A percentile compares a stretch with the other conserved stretches of the same genome.
Conservation (phyloP, 2,329 filamentous ascomycete genomes). For the Dactylellina haptotyla region DNA sequence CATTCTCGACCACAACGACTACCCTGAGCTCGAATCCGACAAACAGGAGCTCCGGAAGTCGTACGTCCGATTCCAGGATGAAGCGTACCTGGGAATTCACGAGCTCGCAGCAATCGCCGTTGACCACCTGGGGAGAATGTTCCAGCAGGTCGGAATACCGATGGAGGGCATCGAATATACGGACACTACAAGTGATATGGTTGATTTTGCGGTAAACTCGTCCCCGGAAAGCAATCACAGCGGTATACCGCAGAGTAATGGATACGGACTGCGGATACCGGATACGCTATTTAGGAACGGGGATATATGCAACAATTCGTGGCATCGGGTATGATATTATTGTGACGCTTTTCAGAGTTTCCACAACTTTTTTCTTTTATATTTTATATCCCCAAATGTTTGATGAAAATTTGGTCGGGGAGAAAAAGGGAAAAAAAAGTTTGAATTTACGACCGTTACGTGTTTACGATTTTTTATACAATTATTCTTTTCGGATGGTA, state of each 20-base stretch:
- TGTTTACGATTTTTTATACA: too few relatives aligned
- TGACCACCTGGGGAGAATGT: constrained; percentile 40
- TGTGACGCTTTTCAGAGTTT: neutral
- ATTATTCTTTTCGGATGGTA: too few relatives aligned
- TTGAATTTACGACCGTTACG: too few relatives aligned
- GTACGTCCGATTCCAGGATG: constrained; percentile 43
- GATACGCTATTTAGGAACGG: constrained; percentile 48
- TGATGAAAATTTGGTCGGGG: neutral
- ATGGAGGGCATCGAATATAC: constrained; percentile 44
- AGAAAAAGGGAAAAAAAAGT: too few relatives aligned
- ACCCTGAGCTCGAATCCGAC: constrained; percentile 43
- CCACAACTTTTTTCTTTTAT: too few relatives aligned
- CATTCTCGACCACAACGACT: constrained; percentile 39
- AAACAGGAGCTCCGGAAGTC: constrained; percentile 45
- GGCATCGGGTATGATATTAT: constrained; percentile 34
- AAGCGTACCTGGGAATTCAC: constrained; percentile 44
- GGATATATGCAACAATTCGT: constrained; percentile 45
- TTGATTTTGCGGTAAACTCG: too few relatives aligned
- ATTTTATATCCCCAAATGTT: too few relatives aligned
- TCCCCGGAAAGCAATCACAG: constrained; percentile 14
- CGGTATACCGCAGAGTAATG: constrained; percentile 41
- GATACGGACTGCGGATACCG: constrained; percentile 40
- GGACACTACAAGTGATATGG: too few relatives aligned
- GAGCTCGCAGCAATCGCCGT: constrained; percentile 47
- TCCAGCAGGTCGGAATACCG: constrained; percentile 42